Base-by-base conservation (phyloP, 345 rosid genomes). In the Reutealis trisperma region DNA sequence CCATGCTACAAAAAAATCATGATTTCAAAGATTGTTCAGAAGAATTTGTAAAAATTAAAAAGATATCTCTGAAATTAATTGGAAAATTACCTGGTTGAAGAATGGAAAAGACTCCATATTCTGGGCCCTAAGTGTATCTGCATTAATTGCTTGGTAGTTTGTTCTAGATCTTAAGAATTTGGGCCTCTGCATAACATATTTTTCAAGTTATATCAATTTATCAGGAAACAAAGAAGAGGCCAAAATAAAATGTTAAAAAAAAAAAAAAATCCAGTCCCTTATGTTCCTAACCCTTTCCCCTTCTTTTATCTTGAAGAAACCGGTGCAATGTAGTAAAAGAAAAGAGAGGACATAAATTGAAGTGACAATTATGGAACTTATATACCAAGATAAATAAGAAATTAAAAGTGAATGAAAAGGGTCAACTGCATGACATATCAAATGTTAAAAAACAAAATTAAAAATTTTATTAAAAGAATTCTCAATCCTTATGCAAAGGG, bases 71-170 rank as follows among this genome's bases (percentile, higher is more conserved):
- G 41, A 5, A 37, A 37, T 37, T 37, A 63, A 22, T 19, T 12
- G 54, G 30, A 70, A 25, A 70, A 24, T 62, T 75, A 91, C 99
- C 93, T 93, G 96, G 77, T 91, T 90, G 85, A 84, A 95, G 88
- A 91, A 90, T 63, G 99, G 99, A 87, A 89, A 86, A 55, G 98
- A 89, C 81, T 95, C 99, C 98, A 91, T 83, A 77, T 91, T 91
- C 77, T 95, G 98, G 19, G 91, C 97, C 82, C 95, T 84, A 5
- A 94, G 78, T 5, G 93, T 90, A 79, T 91, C 98, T 34, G 64
- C 84, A 75, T 95, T 93, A 85, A 95, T 95, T 76, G 90, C 97
- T 83, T 95, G 99, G 85, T 86, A 95, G 82, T 91, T 95, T 16
- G 80, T 83, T 32, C 71, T 81, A 6, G 99, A 95, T 77, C 99